Conservation (phyloP, 2,329 filamentous ascomycete species). For the Penicillium expansum region DNA sequence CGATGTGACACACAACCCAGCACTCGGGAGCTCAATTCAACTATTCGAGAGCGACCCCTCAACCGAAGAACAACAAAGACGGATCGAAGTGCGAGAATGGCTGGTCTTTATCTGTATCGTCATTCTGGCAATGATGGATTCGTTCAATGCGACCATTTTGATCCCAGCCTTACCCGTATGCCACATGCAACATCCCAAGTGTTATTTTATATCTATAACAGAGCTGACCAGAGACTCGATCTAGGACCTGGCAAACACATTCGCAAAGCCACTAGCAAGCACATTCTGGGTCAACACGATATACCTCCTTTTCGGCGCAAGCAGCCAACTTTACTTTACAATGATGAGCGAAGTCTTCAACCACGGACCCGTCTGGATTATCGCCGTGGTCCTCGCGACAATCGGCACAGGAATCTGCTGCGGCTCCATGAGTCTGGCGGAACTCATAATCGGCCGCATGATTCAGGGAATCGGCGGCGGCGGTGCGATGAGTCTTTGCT, state of each 20-base stretch:
- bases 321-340: conserved; percentile 29
- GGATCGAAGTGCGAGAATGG: conserved; percentile 40
- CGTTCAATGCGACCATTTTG: conserved; percentile 50
- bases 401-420: conserved; percentile 47
- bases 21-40: conserved; percentile 20
- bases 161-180: conserved; percentile 47
- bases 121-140: conserved; percentile 49
- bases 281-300: conserved; percentile 52
- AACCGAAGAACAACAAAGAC: conserved; percentile 32
- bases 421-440: conserved; percentile 35
- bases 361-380: conserved; percentile 45
- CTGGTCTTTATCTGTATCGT: conserved; percentile 44
- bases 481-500: conserved; percentile 44
- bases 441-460: conserved; percentile 44
- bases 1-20: conserved; percentile 6
- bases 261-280: conserved; percentile 36
- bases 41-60: conserved; percentile 18
- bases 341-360: conserved; percentile 44
- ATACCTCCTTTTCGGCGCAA: conserved; percentile 44
- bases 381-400: conserved; percentile 47
- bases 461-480: conserved; percentile 50
- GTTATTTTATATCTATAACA: background rate
- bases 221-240: background rate
- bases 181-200: background rate
- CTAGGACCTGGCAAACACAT: conserved; percentile 35